Percentiles rank a stretch among this genome's conserved stretches.
Conservation (phyloP, 169 alveolate genomes). For the Cryptosporidium andersoni region DNA sequence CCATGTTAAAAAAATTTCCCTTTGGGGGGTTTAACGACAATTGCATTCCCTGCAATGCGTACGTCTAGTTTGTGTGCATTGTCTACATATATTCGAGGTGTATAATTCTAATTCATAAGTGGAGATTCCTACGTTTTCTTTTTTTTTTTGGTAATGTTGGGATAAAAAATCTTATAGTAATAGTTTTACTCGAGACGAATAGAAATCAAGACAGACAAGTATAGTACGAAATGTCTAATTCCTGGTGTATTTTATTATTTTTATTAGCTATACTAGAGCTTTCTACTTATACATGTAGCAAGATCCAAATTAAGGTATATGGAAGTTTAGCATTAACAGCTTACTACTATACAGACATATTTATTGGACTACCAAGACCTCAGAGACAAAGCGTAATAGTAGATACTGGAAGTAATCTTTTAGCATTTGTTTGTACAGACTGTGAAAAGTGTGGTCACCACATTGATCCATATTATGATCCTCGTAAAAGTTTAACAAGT, state of each 20-base stretch:
- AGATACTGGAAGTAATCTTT: slow-evolving; percentile 67
- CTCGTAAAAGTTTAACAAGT: slow-evolving; percentile 42
- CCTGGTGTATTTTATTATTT: neutral
- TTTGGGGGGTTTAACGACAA: too few species aligned
- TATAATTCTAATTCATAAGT: too few species aligned
- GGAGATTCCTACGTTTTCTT: too few species aligned
- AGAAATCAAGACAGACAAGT: neutral
- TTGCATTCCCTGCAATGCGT: too few species aligned
- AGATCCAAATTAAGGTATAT: slow-evolving; percentile 69
- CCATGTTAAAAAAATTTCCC: too few species aligned
- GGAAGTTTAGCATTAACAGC: slow-evolving; percentile 70
- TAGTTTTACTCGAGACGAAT: neutral
- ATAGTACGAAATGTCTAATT: neutral
- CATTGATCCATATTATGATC: slow-evolving; percentile 66
- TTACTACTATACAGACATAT: slow-evolving; percentile 53
- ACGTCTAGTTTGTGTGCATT: slow-evolving; percentile 15
- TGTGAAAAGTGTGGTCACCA: slow-evolving; percentile 68
- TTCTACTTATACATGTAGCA: neutral
- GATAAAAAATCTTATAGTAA: neutral
- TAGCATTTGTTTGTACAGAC: slow-evolving; percentile 53
- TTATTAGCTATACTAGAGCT: neutral
- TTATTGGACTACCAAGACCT: slow-evolving; percentile 69
- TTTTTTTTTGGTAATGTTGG: too few species aligned
- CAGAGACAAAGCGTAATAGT: slow-evolving; percentile 68
- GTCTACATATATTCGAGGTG: neutral